These are phyloP conservation scores for Medicago arabica DNA, from an alignment of 306 rosid species.

Conservation along the genomic window DNA sequence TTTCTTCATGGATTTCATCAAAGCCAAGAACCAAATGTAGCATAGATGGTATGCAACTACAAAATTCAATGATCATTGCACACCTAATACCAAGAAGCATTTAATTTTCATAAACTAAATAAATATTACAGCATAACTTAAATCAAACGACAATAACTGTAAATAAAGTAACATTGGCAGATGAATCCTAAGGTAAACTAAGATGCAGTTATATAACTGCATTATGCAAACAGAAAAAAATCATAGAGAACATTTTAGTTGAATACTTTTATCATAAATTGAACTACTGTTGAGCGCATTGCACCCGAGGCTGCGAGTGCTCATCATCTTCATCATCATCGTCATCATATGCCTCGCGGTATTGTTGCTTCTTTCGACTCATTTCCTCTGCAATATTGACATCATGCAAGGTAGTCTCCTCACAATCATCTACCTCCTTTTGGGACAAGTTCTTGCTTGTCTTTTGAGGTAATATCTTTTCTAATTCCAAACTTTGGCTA, in stretches of 20 bases:
- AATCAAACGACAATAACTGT: conserved; percentile 13
- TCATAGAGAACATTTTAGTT: conserved; percentile 27
- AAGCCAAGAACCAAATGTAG: too few relatives aligned
- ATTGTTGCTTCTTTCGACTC: conserved; percentile 60
- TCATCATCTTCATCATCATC: conserved; percentile 73
- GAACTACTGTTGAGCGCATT: conserved; percentile 75
- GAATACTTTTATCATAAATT: conserved; percentile 8
- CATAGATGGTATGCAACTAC: too few relatives aligned
- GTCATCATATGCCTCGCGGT: conserved; percentile 65
- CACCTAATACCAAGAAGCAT: conserved; percentile 5
- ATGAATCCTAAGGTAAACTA: conserved; percentile 36
- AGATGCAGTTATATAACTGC: conserved; percentile 43
- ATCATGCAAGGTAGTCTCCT: conserved; percentile 73
- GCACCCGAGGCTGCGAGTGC: conserved; percentile 57
- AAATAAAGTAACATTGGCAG: conserved; percentile 19
- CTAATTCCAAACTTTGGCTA: conserved; percentile 54
- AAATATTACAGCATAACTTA: conserved; percentile 29
- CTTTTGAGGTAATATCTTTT: conserved; percentile 51
- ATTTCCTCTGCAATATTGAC: conserved; percentile 66
- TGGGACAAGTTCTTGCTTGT: conserved; percentile 50
- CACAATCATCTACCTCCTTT: conserved; percentile 70
- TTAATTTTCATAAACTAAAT: conserved; percentile 34
- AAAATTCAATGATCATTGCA: background rate
- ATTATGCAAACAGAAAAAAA: conserved; percentile 40
- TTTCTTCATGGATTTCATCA: too few relatives aligned